Percentiles rank a stretch among this genome's conserved stretches.
Conservation (phyloP, 169 alveolate genomes). For the Eimeria necatrix region DNA sequence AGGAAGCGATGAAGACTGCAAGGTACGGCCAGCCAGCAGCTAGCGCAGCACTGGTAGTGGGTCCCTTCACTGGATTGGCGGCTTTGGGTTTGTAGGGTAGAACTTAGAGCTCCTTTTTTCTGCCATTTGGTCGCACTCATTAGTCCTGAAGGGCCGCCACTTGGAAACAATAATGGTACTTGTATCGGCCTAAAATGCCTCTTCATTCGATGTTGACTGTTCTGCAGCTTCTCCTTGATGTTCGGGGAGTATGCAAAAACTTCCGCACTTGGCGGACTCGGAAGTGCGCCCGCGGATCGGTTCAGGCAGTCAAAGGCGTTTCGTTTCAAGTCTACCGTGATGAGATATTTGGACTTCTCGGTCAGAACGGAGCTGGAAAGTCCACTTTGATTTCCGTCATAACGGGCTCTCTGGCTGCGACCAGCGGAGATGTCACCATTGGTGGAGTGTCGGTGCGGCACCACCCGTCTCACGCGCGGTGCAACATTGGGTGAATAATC, state of each 20-base stretch:
- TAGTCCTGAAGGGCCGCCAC: no score
- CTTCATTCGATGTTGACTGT: no score
- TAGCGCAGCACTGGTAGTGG: no score
- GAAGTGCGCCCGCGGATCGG: slow-evolving; percentile 38
- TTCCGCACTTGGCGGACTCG: slow-evolving; percentile 46
- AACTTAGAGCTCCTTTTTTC: no score
- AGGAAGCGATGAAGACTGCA: slow-evolving; percentile 21
- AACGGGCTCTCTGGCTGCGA: slow-evolving; percentile 38
- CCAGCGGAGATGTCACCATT: slow-evolving; percentile 47
- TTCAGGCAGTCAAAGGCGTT: slow-evolving; percentile 69
- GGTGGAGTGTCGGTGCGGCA: slow-evolving; percentile 35
- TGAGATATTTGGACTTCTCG: slow-evolving; percentile 93
- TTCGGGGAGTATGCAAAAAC: slow-evolving; percentile 41
- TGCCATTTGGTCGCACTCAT: no score
- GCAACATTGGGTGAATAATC: slow-evolving; percentile 48
- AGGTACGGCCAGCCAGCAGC: not conserved
- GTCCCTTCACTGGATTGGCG: no score
- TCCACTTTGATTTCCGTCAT: slow-evolving; percentile 89
- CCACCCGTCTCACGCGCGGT: slow-evolving; percentile 45
- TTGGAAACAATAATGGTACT: not conserved
- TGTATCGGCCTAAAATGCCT: not conserved
- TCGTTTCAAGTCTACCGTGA: slow-evolving; percentile 81
- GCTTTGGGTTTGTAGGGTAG: no score
- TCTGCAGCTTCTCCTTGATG: slow-evolving; percentile 63
- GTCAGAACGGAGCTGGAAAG: slow-evolving; percentile 97